These are phyloP conservation scores for Cocos nucifera DNA, from an alignment of 176 grass and related monocot genomes.

Conservation along the genomic window DNA sequence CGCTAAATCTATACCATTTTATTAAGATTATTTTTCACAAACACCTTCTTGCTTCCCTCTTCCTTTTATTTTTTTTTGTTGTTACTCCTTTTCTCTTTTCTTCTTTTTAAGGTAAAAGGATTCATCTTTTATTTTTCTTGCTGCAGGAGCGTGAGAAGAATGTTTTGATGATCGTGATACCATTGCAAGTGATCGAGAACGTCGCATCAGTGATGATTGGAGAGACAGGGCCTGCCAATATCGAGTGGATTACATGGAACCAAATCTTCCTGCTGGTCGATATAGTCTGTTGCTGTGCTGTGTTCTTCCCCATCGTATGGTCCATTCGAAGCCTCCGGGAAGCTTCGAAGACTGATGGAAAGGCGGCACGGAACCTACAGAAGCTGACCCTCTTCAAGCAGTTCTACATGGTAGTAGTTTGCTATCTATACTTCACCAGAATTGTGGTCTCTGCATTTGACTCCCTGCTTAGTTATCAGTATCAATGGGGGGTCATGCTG, in stretches of 20 bases:
- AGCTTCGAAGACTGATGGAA: conserved; percentile 60
- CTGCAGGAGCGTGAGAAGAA: conserved; percentile 52
- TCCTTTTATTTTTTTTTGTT: too few relatives aligned
- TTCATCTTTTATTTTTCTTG: too few relatives aligned
- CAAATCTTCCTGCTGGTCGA: conserved; percentile 62
- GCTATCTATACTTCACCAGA: conserved; percentile 62
- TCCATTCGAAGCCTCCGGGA: conserved; percentile 55
- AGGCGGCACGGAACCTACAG: conserved; percentile 57
- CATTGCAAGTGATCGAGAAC: conserved; percentile 59
- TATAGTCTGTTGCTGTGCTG: conserved; percentile 43
- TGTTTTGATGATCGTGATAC: conserved; percentile 50
- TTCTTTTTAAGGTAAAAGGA: too few relatives aligned
- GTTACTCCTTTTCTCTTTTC: too few relatives aligned
- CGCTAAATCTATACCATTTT: too few relatives aligned
- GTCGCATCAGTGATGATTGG: conserved; percentile 44
- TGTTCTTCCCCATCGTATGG: conserved; percentile 66
- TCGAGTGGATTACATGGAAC: conserved; percentile 50
- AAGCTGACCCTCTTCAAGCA: conserved; percentile 70
- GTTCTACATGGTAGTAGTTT: conserved; percentile 53
- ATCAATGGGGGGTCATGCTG: conserved; percentile 36
- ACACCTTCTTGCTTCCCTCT: too few relatives aligned
- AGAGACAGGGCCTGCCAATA: conserved; percentile 41
- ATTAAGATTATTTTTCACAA: too few relatives aligned
- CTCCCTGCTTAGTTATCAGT: conserved; percentile 40
- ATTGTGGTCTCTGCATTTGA: conserved; percentile 29